phyloP scores from a whole-genome alignment of 345 rosid species.

The Hibiscus mutabilis region DNA sequence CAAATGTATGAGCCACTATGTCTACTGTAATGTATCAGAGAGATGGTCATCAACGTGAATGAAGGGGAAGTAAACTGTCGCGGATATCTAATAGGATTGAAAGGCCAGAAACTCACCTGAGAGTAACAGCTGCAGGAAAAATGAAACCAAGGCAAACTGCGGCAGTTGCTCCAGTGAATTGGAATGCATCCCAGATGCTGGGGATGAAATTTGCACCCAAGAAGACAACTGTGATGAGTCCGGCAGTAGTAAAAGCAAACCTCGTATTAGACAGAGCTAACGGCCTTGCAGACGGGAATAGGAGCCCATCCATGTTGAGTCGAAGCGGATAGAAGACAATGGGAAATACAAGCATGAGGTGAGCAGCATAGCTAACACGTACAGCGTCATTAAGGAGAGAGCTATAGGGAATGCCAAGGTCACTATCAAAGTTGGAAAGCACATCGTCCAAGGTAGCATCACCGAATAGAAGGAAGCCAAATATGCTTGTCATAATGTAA shows the following conservation, averaged over 20 bases:
- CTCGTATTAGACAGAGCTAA: constrained; percentile 49
- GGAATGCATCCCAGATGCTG: constrained; percentile 97
- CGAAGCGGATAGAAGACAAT: constrained; percentile 75
- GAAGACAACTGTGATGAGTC: constrained; percentile 54
- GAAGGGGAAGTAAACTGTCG: no score
- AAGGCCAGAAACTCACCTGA: constrained; percentile 23
- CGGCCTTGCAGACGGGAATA: constrained; percentile 64
- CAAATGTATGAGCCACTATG: not conserved
- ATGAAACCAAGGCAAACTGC: constrained; percentile 92
- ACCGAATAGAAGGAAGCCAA: constrained; percentile 88
- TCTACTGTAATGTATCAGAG: not conserved
- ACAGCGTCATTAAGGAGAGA: constrained; percentile 63
- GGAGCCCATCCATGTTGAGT: constrained; percentile 77
- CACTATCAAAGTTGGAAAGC: constrained; percentile 75
- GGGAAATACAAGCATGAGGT: constrained; percentile 94
- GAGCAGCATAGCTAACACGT: constrained; percentile 80
- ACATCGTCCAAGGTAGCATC: constrained; percentile 77
- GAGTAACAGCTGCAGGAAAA: constrained; percentile 80
- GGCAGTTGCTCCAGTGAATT: constrained; percentile 93
- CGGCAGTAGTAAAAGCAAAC: constrained; percentile 52
- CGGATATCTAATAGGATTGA: not conserved
- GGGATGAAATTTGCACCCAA: constrained; percentile 86
- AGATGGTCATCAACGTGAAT: not conserved
- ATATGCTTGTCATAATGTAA: constrained; percentile 69
- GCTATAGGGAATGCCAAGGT: constrained; percentile 75